phyloP scores from a whole-genome alignment of 1,139 yeast genomes.

The Diutina mesorugosa region DNA sequence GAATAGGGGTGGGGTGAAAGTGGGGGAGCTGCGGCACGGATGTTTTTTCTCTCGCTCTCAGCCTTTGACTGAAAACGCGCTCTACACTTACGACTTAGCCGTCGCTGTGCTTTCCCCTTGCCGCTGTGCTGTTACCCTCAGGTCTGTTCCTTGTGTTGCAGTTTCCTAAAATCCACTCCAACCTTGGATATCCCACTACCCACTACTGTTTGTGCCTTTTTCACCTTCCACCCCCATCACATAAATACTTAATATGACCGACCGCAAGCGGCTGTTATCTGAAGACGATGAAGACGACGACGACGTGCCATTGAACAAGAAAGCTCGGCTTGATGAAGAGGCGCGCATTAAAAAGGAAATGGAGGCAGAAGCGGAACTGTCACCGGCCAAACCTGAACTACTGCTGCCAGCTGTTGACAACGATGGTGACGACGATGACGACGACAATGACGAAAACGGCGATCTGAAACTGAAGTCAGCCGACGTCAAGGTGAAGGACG shows the following conservation, averaged over 20 bases:
- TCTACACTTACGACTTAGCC: not conserved
- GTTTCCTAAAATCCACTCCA: not conserved
- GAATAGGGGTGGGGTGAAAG: not conserved
- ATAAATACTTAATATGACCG: not conserved
- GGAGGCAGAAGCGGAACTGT: not conserved
- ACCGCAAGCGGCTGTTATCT: not conserved
- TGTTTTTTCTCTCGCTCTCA: not conserved
- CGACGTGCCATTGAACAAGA: conserved; percentile 1
- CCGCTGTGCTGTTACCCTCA: not conserved
- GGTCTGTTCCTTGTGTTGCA: not conserved
- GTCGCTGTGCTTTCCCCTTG: not conserved
- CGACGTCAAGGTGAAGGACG: conserved; percentile 19
- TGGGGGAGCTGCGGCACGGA: not conserved
- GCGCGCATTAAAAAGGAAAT: not conserved
- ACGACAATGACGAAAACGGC: conserved; percentile 4
- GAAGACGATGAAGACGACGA: conserved; percentile 1
- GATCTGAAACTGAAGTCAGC: not conserved
- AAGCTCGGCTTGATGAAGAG: not conserved
- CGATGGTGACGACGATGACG: conserved; percentile 8
- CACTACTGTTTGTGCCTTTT: not conserved
- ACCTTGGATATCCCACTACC: not conserved
- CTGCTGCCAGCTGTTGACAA: not conserved
- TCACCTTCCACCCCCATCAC: not conserved
- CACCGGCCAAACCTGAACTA: not conserved
- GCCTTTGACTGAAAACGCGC: not conserved